Evolutionary conservation across 2,329 filamentous ascomycete genomes (phyloP).

Genomic region (Thelonectria olida): DNA sequence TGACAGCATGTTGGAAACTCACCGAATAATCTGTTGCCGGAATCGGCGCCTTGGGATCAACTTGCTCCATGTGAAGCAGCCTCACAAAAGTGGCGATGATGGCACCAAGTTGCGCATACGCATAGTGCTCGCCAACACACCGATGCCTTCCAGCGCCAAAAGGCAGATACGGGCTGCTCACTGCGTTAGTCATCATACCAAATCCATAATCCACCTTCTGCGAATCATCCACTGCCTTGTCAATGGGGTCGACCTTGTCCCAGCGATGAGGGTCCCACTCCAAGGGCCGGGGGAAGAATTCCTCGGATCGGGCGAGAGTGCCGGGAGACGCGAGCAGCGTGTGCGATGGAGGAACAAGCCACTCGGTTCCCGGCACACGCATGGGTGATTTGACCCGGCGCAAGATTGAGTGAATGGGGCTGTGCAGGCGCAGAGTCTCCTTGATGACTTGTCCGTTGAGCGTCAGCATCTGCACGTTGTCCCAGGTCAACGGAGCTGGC

Average conservation of each 20-base stretch:
- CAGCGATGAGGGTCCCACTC: constrained; percentile 92
- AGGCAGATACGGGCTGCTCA: constrained; percentile 87
- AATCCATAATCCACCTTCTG: constrained; percentile 95
- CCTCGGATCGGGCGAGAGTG: constrained; percentile 74
- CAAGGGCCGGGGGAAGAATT: constrained; percentile 82
- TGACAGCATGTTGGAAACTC: constrained; percentile 33
- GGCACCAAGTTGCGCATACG: constrained; percentile 88
- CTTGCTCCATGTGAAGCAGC: constrained; percentile 71
- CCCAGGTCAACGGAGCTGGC: constrained; percentile 77
- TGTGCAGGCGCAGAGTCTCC: constrained; percentile 89
- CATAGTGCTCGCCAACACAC: constrained; percentile 97
- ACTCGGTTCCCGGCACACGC: constrained; percentile 81
- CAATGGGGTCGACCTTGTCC: constrained; percentile 60
- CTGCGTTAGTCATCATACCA: constrained; percentile 88
- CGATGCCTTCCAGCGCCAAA: constrained; percentile 95
- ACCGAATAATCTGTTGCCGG: constrained; percentile 70
- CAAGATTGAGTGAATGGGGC: constrained; percentile 93
- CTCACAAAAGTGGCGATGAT: constrained; percentile 81
- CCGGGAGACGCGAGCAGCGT: constrained; percentile 85
- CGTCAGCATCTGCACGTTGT: constrained; percentile 78
- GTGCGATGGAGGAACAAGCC: constrained; percentile 82
- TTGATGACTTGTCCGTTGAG: constrained; percentile 86
- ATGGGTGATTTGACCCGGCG: constrained; percentile 90
- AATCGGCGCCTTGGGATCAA: constrained; percentile 66
- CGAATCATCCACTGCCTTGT: constrained; percentile 65